phyloP scores from a whole-genome alignment of 768 basidiomycete genomes.

The Rossbeevera mucosa region DNA sequence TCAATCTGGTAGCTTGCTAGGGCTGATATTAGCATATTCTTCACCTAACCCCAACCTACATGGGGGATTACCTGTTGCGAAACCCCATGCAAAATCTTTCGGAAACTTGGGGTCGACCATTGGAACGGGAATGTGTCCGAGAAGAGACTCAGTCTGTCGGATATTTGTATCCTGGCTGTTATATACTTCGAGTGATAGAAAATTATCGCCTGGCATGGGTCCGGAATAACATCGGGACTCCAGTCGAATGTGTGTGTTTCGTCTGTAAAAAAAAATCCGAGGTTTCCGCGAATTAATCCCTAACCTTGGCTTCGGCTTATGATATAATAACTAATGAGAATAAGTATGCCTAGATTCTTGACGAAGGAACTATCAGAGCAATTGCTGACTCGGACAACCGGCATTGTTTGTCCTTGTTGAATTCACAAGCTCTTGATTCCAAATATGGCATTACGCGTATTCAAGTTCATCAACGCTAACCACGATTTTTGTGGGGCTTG shows the following conservation, averaged over 20 bases:
- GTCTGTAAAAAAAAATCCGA: neutral
- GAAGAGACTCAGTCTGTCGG: neutral
- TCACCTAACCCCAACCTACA: neutral
- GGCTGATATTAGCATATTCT: neutral
- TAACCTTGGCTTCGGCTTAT: neutral
- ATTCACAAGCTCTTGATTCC: conserved; percentile 14
- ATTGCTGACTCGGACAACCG: too few species aligned
- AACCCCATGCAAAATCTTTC: conserved; percentile 2
- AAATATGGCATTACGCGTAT: neutral
- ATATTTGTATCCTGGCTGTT: neutral
- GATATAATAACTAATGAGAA: neutral
- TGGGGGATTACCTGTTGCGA: conserved; percentile 2
- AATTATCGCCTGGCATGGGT: neutral
- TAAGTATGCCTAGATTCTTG: neutral
- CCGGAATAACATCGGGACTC: neutral
- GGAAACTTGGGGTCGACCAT: neutral
- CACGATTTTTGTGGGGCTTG: neutral
- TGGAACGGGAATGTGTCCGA: neutral
- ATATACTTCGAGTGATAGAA: neutral
- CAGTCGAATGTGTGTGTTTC: neutral
- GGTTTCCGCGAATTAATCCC: neutral
- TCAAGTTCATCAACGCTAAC: neutral
- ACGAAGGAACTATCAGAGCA: too few species aligned
- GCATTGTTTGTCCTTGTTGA: conserved; percentile 21
- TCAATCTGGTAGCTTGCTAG: conserved; percentile 74